A percentile compares a stretch with the other conserved stretches of the same genome.
These are phyloP conservation scores for Lippia alba DNA, from an alignment of 305 asterid genomes.

Conservation along the genomic window DNA sequence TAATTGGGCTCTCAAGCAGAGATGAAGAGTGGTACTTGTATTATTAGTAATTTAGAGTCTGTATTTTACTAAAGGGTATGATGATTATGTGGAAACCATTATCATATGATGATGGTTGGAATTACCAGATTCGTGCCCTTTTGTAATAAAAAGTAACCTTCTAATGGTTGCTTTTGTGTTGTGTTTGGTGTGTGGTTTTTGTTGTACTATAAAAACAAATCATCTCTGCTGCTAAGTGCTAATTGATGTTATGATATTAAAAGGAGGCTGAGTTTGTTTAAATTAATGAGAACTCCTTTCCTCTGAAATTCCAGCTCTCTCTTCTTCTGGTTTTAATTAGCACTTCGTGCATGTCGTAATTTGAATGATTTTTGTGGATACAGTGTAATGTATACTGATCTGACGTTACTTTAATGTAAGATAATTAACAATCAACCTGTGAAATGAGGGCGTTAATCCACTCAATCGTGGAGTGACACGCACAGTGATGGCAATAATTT, in stretches of 20 bases:
- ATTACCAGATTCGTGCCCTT: neutral
- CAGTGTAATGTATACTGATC: no score
- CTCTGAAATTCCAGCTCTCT: neutral
- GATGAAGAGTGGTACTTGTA: constrained; percentile 27
- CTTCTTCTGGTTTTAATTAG: neutral
- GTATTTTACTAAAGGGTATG: neutral
- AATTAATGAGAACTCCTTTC: constrained; percentile 28
- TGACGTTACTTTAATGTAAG: no score
- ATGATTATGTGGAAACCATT: neutral
- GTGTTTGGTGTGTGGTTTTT: neutral
- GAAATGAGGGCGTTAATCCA: no score
- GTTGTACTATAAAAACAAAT: neutral
- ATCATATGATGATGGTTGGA: neutral
- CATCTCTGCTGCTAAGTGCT: constrained; percentile 23
- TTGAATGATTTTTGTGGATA: no score
- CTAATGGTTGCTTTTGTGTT: neutral
- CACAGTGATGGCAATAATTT: neutral
- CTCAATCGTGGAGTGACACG: neutral
- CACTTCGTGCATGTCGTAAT: no score
- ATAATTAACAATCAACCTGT: no score
- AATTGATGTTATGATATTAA: neutral
- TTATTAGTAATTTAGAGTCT: neutral
- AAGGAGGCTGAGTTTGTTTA: constrained; percentile 16
- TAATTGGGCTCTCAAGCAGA: constrained; percentile 33
- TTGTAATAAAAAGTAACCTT: constrained; percentile 28